These are phyloP conservation scores for Botryosphaeria agaves DNA, from an alignment of 2,329 filamentous ascomycete genomes.

Conservation along the genomic window DNA sequence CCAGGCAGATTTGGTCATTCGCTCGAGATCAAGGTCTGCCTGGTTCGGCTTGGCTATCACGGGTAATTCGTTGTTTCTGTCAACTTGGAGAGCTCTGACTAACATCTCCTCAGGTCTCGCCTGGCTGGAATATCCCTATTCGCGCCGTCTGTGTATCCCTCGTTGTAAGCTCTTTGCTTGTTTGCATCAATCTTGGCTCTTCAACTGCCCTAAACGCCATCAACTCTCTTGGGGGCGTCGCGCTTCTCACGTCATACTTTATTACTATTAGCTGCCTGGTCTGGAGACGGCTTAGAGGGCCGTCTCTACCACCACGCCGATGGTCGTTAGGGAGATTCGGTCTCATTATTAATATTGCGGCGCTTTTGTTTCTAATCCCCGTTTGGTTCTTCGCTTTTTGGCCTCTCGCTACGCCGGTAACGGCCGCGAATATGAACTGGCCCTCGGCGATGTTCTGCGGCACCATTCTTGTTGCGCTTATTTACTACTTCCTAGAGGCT, in stretches of 20 bases:
- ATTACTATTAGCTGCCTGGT: conserved; percentile 6
- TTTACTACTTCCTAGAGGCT: background rate
- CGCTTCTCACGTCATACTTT: conserved; percentile 5
- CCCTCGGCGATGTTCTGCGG: conserved; percentile 6
- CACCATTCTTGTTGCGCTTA: conserved; percentile 4
- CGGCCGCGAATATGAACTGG: conserved; percentile 2
- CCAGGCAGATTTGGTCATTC: conserved; percentile 5
- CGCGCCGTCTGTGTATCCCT: conserved; percentile 3
- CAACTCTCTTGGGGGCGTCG: conserved; percentile 4
- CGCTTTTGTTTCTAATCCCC: conserved; percentile 5
- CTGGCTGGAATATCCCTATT: conserved; percentile 5
- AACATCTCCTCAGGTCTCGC: background rate
- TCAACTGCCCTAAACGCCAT: conserved; percentile 4
- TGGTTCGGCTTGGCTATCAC: background rate
- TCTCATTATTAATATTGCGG: conserved; percentile 7
- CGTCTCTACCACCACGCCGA: conserved; percentile 3
- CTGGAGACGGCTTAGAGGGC: conserved; percentile 4
- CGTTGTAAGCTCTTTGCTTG: conserved; percentile 3
- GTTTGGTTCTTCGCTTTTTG: conserved; percentile 11
- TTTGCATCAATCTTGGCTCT: conserved; percentile 4
- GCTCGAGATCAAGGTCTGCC: conserved; percentile 5
- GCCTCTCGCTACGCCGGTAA: conserved; percentile 5
- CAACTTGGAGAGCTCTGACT: no score
- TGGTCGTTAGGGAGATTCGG: conserved; percentile 8
- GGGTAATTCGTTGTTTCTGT: background rate